Conservation (phyloP, 2,329 filamentous ascomycete species). For the Colletotrichum plurivorum region DNA sequence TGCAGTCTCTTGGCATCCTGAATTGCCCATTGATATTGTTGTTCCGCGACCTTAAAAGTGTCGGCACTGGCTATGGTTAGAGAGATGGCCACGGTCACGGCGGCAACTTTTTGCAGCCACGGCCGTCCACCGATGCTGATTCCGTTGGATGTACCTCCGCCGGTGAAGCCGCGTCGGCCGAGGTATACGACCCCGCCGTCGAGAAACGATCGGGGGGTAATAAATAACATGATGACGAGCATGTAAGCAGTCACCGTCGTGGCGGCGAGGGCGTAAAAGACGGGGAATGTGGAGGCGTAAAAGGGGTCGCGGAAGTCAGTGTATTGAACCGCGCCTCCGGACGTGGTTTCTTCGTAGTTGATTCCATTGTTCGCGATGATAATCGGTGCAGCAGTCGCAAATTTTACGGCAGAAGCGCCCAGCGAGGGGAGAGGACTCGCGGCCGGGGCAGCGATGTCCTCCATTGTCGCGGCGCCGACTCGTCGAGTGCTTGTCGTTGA, state of each 20-base stretch:
- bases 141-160: conserved; percentile 82
- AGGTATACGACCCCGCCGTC: conserved; percentile 87
- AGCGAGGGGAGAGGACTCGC: conserved; percentile 42
- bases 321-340: conserved; percentile 52
- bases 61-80: conserved; percentile 94
- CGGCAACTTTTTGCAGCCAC: conserved; percentile 90
- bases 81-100: conserved; percentile 83
- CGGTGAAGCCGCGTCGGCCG: conserved; percentile 87
- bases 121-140: conserved; percentile 92
- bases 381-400: conserved; percentile 54
- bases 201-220: conserved; percentile 94
- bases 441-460: conserved; percentile 23
- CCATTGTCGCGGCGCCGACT: conserved; percentile 48
- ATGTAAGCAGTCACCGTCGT: conserved; percentile 93
- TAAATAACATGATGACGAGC: conserved; percentile 92
- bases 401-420: conserved; percentile 41
- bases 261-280: conserved; percentile 92
- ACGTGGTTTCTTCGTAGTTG: conserved; percentile 54
- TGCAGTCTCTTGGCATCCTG: conserved; percentile 86
- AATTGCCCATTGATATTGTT: conserved; percentile 83
- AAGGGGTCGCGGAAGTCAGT: conserved; percentile 87
- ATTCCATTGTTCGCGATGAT: conserved; percentile 59
- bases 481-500: conserved; percentile 42
- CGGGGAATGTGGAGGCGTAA: conserved; percentile 92
- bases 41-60: conserved; percentile 86